Evolutionary conservation across 768 basidiomycete genomes (phyloP), one percentile per base, ranked within the genome.

Genomic region (Gymnopilus dilepis): DNA sequence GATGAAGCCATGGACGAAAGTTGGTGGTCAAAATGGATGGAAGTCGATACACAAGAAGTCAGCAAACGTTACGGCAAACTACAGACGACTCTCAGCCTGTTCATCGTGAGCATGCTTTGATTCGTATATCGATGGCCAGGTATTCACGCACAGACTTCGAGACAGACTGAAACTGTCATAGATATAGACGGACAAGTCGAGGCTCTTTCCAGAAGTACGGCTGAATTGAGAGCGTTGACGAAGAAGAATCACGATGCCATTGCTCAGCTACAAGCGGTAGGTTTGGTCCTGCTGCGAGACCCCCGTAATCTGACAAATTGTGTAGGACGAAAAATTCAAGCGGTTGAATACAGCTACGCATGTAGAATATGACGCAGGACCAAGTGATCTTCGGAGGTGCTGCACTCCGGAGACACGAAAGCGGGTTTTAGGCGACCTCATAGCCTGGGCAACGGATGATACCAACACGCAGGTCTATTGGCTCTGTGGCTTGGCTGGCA

Each of bases 381-480:
- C 45, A 28, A 5, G 8, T 6, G 13, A 48, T 15, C 26, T 48
- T 6, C 40, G 54, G 4, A 22, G 38, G 5, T 5, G 22, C 1
- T 56, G 54, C 24, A 40, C 54, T 2, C 38, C 54, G 15, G 3
- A 37, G 17, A 56, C 54, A 3, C 54, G 54, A 1, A 17, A 7
- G 5, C n/a, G 41, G 21, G 41, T 56, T 11, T 17, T 56, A 2
- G 24, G 4, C 6, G 54, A 56, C 24, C 24, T 56, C 1, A 37
- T 28, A 24, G 15, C 54, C 4, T 56, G 38, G 54, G 54, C 54
- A 2, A 41, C 19, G 22, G 42, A 57, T 24, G 47, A 48, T 37
- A 51, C 13, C 19, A 40, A n/a, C 37, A 17, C 30, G 21, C 24
- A 26, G 80, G 81, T 72, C 2, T 66, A 43, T 50, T 71, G 68